A percentile compares a stretch with the other conserved stretches of the same genome.
Evolutionary conservation across 2,329 filamentous ascomycete genomes (phyloP).

Genomic region (Fusarium sp.): DNA sequence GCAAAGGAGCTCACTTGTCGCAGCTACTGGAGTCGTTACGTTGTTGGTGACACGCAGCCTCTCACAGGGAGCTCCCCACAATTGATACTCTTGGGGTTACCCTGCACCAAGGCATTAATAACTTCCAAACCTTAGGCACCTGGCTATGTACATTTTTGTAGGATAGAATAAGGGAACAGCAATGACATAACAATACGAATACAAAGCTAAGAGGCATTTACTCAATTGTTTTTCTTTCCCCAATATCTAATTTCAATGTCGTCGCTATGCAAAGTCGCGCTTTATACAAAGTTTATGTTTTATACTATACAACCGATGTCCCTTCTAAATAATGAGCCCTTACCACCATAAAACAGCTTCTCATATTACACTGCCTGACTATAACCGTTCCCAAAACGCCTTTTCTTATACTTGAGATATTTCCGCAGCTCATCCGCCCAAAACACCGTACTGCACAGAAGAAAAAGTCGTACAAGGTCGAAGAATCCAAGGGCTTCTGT

Average conservation of each 20-base stretch:
- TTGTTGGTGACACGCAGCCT: slow-evolving; percentile 44
- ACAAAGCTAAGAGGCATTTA: too few relatives aligned
- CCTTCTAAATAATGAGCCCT: background rate
- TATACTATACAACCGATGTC: slow-evolving; percentile 19
- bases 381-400: slow-evolving; percentile 69
- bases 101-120: slow-evolving; percentile 24
- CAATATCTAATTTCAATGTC: background rate
- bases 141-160: too few relatives aligned
- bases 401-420: slow-evolving; percentile 72
- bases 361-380: slow-evolving; percentile 72
- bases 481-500: slow-evolving; percentile 83
- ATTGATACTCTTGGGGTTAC: slow-evolving; percentile 22
- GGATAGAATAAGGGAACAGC: too few relatives aligned
- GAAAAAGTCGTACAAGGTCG: slow-evolving; percentile 78
- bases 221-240: background rate
- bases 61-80: slow-evolving; percentile 34
- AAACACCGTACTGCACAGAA: slow-evolving; percentile 89
- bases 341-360: slow-evolving; percentile 2
- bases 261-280: slow-evolving; percentile 28
- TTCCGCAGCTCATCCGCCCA: slow-evolving; percentile 95
- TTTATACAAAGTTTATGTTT: slow-evolving; percentile 15
- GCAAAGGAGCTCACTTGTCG: slow-evolving; percentile 26
- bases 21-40: slow-evolving; percentile 13
- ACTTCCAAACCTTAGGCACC: too few relatives aligned
- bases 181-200: too few relatives aligned